A percentile compares a stretch with the other conserved stretches of the same genome.
Conservation (phyloP, 495 filamentous ascomycete species). For the Xylaria intraflava region DNA sequence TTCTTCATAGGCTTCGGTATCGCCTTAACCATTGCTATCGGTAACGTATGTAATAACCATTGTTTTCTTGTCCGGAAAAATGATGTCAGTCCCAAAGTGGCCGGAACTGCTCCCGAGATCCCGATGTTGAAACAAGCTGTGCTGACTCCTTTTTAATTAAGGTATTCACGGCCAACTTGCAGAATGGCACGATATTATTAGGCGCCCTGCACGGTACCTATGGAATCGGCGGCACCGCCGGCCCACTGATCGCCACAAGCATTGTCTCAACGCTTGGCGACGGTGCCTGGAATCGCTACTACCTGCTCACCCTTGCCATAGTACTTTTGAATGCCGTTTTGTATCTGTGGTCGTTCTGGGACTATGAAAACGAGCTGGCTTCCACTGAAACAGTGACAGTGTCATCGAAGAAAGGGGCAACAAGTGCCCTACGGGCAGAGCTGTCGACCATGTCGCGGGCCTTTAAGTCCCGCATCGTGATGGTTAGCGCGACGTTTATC, state of each 20-base stretch:
- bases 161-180: constrained; percentile 62
- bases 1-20: constrained; percentile 62
- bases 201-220: constrained; percentile 63
- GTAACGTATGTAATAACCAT: constrained; percentile 41
- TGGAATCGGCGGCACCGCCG: constrained; percentile 64
- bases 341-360: constrained; percentile 54
- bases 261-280: constrained; percentile 42
- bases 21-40: constrained; percentile 60
- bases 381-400: neutral
- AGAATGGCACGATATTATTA: constrained; percentile 54
- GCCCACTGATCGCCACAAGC: constrained; percentile 64
- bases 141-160: neutral
- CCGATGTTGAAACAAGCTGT: neutral
- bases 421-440: neutral
- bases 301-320: constrained; percentile 49
- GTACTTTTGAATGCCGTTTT: constrained; percentile 42
- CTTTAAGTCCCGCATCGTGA: constrained; percentile 53
- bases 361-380: constrained; percentile 40
- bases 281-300: constrained; percentile 53
- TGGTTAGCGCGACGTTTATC: constrained; percentile 69
- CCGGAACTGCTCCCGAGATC: neutral
- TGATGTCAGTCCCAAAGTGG: neutral
- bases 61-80: neutral
- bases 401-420: neutral
- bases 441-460: constrained; percentile 31